Percentiles rank a stretch among this genome's conserved stretches.
These are phyloP conservation scores for Dactylorhiza incarnata DNA, from an alignment of 106 monocot species.

Conservation along the genomic window DNA sequence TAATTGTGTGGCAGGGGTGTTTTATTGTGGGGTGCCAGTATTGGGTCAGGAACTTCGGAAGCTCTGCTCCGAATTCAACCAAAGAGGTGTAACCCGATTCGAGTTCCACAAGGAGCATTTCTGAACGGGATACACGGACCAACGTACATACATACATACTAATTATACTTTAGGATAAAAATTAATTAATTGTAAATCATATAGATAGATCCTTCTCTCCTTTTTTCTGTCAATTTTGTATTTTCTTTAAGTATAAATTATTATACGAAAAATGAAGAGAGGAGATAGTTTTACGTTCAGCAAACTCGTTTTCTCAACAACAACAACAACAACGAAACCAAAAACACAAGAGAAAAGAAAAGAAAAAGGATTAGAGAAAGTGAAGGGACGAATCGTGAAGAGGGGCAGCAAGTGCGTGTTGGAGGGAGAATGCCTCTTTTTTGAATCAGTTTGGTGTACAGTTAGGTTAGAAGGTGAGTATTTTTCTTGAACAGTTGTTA, in stretches of 20 bases:
- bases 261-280: background rate
- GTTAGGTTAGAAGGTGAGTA: no score
- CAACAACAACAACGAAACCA: background rate
- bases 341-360: background rate
- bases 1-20: slow-evolving; percentile 52
- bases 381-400: no score
- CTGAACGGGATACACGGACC: slow-evolving; percentile 10
- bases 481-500: no score
- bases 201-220: background rate
- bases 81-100: slow-evolving; percentile 61
- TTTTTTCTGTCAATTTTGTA: slow-evolving; percentile 9
- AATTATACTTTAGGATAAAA: slow-evolving; percentile 6
- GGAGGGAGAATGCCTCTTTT: no score
- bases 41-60: slow-evolving; percentile 79
- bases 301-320: background rate
- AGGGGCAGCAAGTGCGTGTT: no score
- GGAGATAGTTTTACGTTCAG: background rate
- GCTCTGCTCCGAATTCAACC: slow-evolving; percentile 84
- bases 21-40: slow-evolving; percentile 80
- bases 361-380: background rate
- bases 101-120: slow-evolving; percentile 95
- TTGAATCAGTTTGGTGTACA: no score
- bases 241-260: slow-evolving; percentile 2
- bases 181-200: slow-evolving; percentile 1
- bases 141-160: background rate